Base-by-base conservation (phyloP, 306 rosid genomes). In the Lagenaria siceraria region DNA sequence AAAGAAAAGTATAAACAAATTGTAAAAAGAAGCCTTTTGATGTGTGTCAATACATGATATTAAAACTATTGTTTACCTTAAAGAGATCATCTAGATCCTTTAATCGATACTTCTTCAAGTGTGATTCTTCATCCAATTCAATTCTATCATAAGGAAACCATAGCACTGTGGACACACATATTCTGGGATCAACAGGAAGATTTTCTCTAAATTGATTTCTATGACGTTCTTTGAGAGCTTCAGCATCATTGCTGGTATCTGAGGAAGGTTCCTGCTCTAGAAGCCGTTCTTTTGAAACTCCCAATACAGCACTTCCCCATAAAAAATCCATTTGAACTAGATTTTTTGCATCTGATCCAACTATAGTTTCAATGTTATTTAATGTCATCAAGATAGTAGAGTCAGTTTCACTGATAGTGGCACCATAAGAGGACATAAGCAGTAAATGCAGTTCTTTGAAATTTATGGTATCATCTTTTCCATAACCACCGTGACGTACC, bases 141-240 rank as follows among this genome's bases (percentile, higher is more conserved):
- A 71, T 85, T 79, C 89, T 83, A 77, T 90, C 89, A 79, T 83
- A 87, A 69, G 97, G 92, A 83, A 89, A 94, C 82, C 80, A 77
- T 46, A 94, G 93, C 80, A 85, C 90, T 1, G 98, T 94, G 59
- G 93, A 90, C 31, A 79, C 87, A 73, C 97, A 90, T 51, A 83
- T 70, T 83, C 89, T 91, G 58, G 97, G 93, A 81, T 90, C 93
- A 84, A 94, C 75, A 0, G 86, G 87, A 81, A 87, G 80, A 81
- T 85, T 87, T 79, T 92, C 97, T 83, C 90, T 82, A 73, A 85
- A 83, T 66, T 78, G 92, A 85, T 86, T 85, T 84, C 80, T 84
- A n/a, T 74, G 82, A 82, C 87, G 82, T 74, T 90, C 92, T 75
- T 82, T 87, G 71, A 82, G 77, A 74, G 82, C 86, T 83, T 87